Evolutionary conservation across 768 basidiomycete genomes (phyloP).

Genomic region (Pleurotus platypus): DNA sequence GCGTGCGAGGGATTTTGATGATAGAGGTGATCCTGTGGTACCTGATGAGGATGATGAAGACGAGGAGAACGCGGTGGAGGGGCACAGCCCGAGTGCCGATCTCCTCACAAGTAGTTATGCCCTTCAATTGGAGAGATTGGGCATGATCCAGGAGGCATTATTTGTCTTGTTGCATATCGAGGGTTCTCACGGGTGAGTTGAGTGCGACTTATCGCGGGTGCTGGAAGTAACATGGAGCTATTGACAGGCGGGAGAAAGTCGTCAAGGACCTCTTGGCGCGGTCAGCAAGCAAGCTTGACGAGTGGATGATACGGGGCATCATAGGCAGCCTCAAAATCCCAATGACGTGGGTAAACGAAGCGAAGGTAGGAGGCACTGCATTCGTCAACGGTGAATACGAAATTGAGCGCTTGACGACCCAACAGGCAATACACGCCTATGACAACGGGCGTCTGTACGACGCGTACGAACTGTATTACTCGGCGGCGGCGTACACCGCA

Average conservation of each 20-base stretch:
- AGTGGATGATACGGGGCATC: slow-evolving; percentile 70
- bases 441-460: slow-evolving; percentile 58
- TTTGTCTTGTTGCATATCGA: slow-evolving; percentile 92
- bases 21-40: slow-evolving; percentile 54
- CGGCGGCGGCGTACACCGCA: slow-evolving; percentile 63
- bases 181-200: slow-evolving; percentile 70
- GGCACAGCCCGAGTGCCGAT: slow-evolving; percentile 84
- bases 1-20: slow-evolving; percentile 83
- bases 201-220: slow-evolving; percentile 23
- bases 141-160: slow-evolving; percentile 78
- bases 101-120: slow-evolving; percentile 82
- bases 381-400: slow-evolving; percentile 1
- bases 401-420: neutral
- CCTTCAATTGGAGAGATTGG: slow-evolving; percentile 76
- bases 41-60: slow-evolving; percentile 33
- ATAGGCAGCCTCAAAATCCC: slow-evolving; percentile 81
- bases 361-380: slow-evolving; percentile 52
- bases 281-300: slow-evolving; percentile 60
- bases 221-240: slow-evolving; percentile 1
- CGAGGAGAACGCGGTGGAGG: slow-evolving; percentile 51
- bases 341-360: slow-evolving; percentile 83
- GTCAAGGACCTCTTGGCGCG: slow-evolving; percentile 79
- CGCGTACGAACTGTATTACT: slow-evolving; percentile 75
- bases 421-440: slow-evolving; percentile 64
- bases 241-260: slow-evolving; percentile 69